Conservation (phyloP, 1,284 basidiomycete species). For the Rhodotorula sp. region DNA sequence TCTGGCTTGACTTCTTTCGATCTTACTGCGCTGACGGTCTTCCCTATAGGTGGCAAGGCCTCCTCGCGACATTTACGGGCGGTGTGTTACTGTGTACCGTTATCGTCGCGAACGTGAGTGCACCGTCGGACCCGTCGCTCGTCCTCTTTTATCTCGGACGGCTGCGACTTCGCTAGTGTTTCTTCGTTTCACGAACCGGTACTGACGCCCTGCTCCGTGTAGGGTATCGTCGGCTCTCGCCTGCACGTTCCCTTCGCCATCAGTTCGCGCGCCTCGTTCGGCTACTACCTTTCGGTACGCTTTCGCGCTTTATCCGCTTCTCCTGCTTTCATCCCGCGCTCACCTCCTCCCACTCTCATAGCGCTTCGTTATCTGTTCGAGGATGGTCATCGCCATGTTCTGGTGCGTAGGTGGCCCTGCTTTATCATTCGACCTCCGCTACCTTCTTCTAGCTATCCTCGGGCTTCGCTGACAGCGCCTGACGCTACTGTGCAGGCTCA, state of each 20-base stretch:
- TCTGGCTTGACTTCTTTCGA: background rate
- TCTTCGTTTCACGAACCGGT: too few relatives aligned
- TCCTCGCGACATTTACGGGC: constrained; percentile 25
- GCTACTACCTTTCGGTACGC: constrained; percentile 61
- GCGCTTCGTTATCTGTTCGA: constrained; percentile 60
- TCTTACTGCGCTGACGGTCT: constrained; percentile 31
- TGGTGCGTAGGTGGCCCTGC: constrained; percentile 51
- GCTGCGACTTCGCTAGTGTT: constrained; percentile 3
- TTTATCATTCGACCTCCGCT: too few relatives aligned
- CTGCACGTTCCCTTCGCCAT: constrained; percentile 58
- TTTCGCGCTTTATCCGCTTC: too few relatives aligned
- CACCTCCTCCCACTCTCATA: too few relatives aligned
- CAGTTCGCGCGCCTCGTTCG: constrained; percentile 70
- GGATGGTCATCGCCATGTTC: constrained; percentile 28
- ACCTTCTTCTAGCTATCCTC: constrained; percentile 29
- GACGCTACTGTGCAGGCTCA: background rate
- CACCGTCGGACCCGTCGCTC: constrained; percentile 18
- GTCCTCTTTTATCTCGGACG: constrained; percentile 42
- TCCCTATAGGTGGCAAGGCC: constrained; percentile 44
- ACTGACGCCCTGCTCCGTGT: too few relatives aligned
- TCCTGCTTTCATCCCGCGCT: too few relatives aligned
- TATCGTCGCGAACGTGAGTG: constrained; percentile 31
- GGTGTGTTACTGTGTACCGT: constrained; percentile 39
- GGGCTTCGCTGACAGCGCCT: too few relatives aligned
- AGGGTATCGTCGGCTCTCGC: constrained; percentile 17